phyloP scores from a whole-genome alignment of 1,284 basidiomycete genomes.

The Ganoderma lingzhi region DNA sequence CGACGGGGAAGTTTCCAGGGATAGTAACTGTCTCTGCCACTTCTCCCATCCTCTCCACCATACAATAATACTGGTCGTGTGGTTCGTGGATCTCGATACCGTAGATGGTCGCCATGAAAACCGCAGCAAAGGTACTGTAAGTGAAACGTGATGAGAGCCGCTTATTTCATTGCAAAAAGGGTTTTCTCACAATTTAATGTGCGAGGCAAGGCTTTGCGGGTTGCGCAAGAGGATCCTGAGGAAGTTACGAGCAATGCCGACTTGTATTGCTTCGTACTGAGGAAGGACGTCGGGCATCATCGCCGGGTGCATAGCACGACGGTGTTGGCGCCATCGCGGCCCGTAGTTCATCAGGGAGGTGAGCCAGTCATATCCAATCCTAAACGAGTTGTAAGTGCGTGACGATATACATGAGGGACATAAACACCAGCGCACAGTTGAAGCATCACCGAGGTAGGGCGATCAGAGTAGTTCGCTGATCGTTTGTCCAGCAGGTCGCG shows the following conservation, averaged over 20 bases:
- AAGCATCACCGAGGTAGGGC: constrained; percentile 48
- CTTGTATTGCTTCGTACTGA: constrained; percentile 15
- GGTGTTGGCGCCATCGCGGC: constrained; percentile 25
- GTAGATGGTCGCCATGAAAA: constrained; percentile 43
- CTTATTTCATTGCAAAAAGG: too few relatives aligned
- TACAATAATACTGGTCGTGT: constrained; percentile 31
- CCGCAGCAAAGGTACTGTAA: constrained; percentile 39
- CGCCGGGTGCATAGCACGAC: constrained; percentile 24
- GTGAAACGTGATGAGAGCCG: too few relatives aligned
- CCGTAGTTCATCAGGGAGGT: constrained; percentile 28
- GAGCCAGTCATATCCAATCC: constrained; percentile 25
- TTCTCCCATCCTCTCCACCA: constrained; percentile 17
- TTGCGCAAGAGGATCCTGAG: constrained; percentile 19
- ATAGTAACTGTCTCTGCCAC: constrained; percentile 24
- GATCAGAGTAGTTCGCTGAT: constrained; percentile 71
- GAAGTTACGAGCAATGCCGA: constrained; percentile 6
- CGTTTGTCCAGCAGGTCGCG: constrained; percentile 72
- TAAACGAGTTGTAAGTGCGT: background rate
- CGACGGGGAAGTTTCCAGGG: constrained; percentile 25
- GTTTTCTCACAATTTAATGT: constrained; percentile 25
- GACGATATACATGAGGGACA: background rate
- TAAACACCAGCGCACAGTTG: constrained; percentile 12
- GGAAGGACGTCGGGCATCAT: constrained; percentile 16
- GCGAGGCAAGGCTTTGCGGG: constrained; percentile 20
- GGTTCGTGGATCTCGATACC: constrained; percentile 40